These are phyloP conservation scores for Paraphoma sp. DNA, from an alignment of 2,329 filamentous ascomycete genomes.

Conservation along the genomic window DNA sequence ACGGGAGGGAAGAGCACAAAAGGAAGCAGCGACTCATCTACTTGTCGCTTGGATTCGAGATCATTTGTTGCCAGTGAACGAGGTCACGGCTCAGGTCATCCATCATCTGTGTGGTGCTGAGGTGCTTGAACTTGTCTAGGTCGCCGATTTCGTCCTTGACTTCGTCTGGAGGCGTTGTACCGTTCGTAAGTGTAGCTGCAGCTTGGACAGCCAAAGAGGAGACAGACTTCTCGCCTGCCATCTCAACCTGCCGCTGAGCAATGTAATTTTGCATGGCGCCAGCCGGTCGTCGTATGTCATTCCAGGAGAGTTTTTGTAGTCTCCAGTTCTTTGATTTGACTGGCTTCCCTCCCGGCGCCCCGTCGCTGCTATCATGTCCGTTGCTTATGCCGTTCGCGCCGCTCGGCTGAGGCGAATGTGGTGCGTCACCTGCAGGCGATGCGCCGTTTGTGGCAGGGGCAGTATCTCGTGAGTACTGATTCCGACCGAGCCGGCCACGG, in stretches of 20 bases:
- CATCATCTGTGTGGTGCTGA: constrained; percentile 90
- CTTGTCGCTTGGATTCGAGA: constrained; percentile 38
- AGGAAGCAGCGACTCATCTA: constrained; percentile 9
- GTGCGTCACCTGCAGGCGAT: constrained; percentile 38
- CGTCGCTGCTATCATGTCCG: constrained; percentile 60
- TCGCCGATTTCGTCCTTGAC: constrained; percentile 52
- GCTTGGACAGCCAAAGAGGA: constrained; percentile 35
- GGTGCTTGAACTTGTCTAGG: constrained; percentile 66
- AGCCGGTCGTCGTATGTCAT: constrained; percentile 85
- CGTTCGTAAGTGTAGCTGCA: constrained; percentile 27
- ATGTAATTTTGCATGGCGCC: constrained; percentile 89
- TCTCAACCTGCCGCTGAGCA: constrained; percentile 83
- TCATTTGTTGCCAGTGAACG: constrained; percentile 78
- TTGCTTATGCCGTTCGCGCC: constrained; percentile 42
- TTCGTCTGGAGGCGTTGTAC: constrained; percentile 22
- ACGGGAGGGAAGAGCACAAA: background rate
- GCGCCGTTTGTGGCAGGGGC: constrained; percentile 41
- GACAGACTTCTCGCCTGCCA: constrained; percentile 66
- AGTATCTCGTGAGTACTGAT: constrained; percentile 47
- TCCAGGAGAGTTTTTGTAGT: constrained; percentile 73
- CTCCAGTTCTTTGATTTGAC: constrained; percentile 66
- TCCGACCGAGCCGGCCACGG: constrained; percentile 44
- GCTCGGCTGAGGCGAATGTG: constrained; percentile 40
- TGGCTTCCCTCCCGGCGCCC: constrained; percentile 62
- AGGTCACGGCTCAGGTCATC: constrained; percentile 80